phyloP scores from a whole-genome alignment of 257 asterid species.

The Scutellaria minor region DNA sequence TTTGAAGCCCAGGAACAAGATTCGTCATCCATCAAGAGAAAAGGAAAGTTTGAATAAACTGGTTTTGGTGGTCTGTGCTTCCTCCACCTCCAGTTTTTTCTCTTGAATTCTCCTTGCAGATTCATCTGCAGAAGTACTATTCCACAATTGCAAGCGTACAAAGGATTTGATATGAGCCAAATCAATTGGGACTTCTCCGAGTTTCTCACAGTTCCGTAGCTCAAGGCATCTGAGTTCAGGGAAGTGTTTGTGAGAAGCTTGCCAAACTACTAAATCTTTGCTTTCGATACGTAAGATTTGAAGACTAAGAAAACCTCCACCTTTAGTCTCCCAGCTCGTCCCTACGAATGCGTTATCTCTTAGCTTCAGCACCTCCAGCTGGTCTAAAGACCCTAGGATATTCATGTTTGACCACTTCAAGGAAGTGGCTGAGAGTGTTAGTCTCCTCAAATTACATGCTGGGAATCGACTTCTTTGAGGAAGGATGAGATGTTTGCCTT shows the following conservation, averaged over 20 bases:
- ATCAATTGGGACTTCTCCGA: slow-evolving; percentile 14
- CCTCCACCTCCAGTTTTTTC: background rate
- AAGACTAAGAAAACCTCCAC: slow-evolving; percentile 32
- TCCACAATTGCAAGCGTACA: slow-evolving; percentile 15
- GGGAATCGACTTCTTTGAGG: slow-evolving; percentile 39
- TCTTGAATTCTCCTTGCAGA: slow-evolving; percentile 22
- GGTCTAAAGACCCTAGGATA: slow-evolving; percentile 38
- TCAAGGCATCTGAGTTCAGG: slow-evolving; percentile 37
- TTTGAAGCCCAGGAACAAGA: too few species aligned
- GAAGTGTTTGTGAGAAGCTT: slow-evolving; percentile 20
- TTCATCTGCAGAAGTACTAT: background rate
- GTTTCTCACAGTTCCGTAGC: slow-evolving; percentile 34
- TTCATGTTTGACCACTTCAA: slow-evolving; percentile 31
- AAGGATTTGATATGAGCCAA: slow-evolving; percentile 26
- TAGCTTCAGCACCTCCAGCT: slow-evolving; percentile 41
- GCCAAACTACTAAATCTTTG: slow-evolving; percentile 29
- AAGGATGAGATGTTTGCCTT: slow-evolving; percentile 17
- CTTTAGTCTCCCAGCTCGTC: background rate
- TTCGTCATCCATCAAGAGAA: slow-evolving; percentile 25
- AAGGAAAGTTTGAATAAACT: slow-evolving; percentile 21
- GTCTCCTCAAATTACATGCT: slow-evolving; percentile 27
- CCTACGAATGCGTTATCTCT: slow-evolving; percentile 34
- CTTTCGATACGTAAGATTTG: slow-evolving; percentile 28
- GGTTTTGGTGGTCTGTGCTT: background rate
- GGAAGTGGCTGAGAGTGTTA: slow-evolving; percentile 39